These are phyloP conservation scores for Heterobasidion occidentale DNA, from an alignment of 1,284 basidiomycete genomes.

Conservation along the genomic window DNA sequence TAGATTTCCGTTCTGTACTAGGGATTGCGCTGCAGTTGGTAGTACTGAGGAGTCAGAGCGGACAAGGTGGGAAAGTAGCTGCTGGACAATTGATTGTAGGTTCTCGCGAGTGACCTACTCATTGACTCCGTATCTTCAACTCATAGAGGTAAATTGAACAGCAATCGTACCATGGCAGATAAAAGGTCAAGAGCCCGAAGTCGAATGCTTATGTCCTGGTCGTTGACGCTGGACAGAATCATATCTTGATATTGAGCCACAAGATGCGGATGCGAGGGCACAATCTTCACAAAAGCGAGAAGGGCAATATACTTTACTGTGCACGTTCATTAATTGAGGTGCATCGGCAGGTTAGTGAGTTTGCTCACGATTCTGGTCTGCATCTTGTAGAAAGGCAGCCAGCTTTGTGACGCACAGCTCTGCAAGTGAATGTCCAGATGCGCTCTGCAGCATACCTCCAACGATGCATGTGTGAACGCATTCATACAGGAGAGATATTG, in stretches of 20 bases:
- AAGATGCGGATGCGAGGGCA: slow-evolving; percentile 86
- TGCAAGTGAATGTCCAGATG: slow-evolving; percentile 77
- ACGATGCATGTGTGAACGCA: slow-evolving; percentile 98
- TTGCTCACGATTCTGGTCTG: slow-evolving; percentile 86
- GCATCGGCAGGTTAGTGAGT: background rate
- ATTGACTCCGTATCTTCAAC: slow-evolving; percentile 2
- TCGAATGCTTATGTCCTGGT: slow-evolving; percentile 92
- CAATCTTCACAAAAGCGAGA: slow-evolving; percentile 92
- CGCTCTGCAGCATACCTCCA: slow-evolving; percentile 88
- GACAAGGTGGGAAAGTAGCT: slow-evolving; percentile 81
- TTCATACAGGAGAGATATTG: slow-evolving; percentile 95
- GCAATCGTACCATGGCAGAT: slow-evolving; percentile 74
- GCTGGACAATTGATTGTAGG: slow-evolving; percentile 83
- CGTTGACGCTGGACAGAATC: slow-evolving; percentile 85
- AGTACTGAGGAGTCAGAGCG: slow-evolving; percentile 44
- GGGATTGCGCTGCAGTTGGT: slow-evolving; percentile 54
- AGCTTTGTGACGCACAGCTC: slow-evolving; percentile 90
- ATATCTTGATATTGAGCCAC: slow-evolving; percentile 90
- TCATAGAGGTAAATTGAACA: slow-evolving; percentile 1
- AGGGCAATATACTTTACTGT: slow-evolving; percentile 95
- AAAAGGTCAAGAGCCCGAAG: slow-evolving; percentile 93
- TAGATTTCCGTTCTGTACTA: slow-evolving; percentile 40
- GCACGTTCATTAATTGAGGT: background rate
- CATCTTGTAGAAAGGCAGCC: slow-evolving; percentile 84
- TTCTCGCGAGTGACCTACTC: slow-evolving; percentile 73